Percentiles rank a stretch among this genome's conserved stretches.
Evolutionary conservation across 768 basidiomycete species (phyloP).

Genomic region (Russula emetica): DNA sequence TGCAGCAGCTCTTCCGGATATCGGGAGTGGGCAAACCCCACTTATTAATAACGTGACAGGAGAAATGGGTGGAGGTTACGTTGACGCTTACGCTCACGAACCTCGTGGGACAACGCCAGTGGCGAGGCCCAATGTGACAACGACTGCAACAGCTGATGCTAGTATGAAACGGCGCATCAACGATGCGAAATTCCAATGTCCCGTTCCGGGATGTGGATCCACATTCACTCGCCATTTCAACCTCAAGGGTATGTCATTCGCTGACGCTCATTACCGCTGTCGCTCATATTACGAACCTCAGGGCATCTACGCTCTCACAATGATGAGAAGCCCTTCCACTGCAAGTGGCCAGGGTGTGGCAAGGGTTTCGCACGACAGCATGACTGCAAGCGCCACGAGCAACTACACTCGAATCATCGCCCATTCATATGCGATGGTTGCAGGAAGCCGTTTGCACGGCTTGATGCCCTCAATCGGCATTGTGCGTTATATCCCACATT

Average conservation of each 20-base stretch:
- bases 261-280: not conserved
- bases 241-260: slow-evolving; percentile 61
- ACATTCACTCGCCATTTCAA: slow-evolving; percentile 98
- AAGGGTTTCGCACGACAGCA: slow-evolving; percentile 94
- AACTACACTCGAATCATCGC: slow-evolving; percentile 86
- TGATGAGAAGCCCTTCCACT: slow-evolving; percentile 92
- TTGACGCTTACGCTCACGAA: slow-evolving; percentile 9
- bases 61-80: not conserved
- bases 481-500: slow-evolving; percentile 42
- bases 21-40: slow-evolving; percentile 4
- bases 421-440: slow-evolving; percentile 94
- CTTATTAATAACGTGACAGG: not conserved
- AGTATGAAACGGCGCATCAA: slow-evolving; percentile 82
- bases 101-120: slow-evolving; percentile 31
- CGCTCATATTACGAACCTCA: slow-evolving; percentile 31
- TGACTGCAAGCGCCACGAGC: slow-evolving; percentile 95
- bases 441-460: slow-evolving; percentile 85
- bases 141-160: slow-evolving; percentile 82
- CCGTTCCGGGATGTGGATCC: slow-evolving; percentile 91
- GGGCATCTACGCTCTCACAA: slow-evolving; percentile 94
- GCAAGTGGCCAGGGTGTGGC: slow-evolving; percentile 90
- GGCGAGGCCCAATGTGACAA: slow-evolving; percentile 83
- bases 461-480: slow-evolving; percentile 94
- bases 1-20: slow-evolving; percentile 46
- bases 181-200: slow-evolving; percentile 84